Evolutionary conservation across 208 protist species (phyloP), one percentile per base, ranked within the genome.

Genomic region (Strigomonas oncopelti): DNA sequence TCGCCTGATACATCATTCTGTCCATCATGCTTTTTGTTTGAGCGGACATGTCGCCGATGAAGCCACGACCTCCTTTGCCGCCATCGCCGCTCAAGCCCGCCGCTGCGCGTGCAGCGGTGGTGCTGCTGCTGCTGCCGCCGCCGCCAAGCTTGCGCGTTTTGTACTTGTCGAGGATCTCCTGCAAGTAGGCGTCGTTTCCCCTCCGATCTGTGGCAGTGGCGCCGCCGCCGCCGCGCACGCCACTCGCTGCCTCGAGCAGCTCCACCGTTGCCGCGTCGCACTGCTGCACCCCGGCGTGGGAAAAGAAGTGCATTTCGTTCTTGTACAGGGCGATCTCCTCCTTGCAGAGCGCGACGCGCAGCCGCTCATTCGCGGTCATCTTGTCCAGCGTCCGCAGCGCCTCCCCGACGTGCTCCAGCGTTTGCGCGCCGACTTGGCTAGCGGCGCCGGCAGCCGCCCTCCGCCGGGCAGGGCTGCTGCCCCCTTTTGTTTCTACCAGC

Each of bases 241-340:
- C 42, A 8, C 65, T n/a, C 31, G 31, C 18, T 22, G 45, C 38
- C 25, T 48, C 48, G 18, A n/a, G 5, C n/a, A 73, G 51, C 71
- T 71, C 31, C 22, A 63, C 55, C 11, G 59, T 60, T 2, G 64
- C 64, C 14, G 18, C 64, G 53, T 69, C 74, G 59, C 80, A 91
- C 13, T 69, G 70, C 3, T 90, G 67, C 0, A 92, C 67, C 27
- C 84, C 83, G 28, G 70, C 71, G 18, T 77, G 70, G 14, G 65
- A 74, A 65, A 85, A 91, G 29, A 74, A n/a, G 56, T 75, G 79
- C 51, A 88, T 76, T 38, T 92, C 81, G 2, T 60, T 72, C 64
- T 89, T 90, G 72, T 86, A 95, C 4, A 92, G 64, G 5, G 80
- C 83, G 14, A 95, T 36, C 46, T 95, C 87, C 58, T 93, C 87